A percentile compares a stretch with the other conserved stretches of the same genome.
phyloP scores from a whole-genome alignment of 2,329 filamentous ascomycete genomes.

The Microsporum canis region DNA sequence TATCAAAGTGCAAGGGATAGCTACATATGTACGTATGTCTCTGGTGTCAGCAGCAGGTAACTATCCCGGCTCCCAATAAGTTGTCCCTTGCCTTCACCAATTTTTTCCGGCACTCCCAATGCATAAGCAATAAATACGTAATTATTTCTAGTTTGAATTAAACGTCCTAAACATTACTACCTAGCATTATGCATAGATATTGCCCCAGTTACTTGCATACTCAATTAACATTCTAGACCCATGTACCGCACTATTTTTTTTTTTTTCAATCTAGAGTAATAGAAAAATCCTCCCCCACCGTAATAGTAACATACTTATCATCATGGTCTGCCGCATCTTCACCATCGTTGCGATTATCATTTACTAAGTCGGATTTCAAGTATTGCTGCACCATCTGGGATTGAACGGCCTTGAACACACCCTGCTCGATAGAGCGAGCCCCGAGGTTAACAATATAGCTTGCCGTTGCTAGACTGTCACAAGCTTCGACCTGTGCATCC shows the following conservation, averaged over 20 bases:
- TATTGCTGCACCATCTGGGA: constrained; percentile 8
- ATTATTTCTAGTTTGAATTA: background rate
- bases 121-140: background rate
- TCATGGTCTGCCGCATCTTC: background rate
- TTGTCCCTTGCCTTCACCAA: background rate
- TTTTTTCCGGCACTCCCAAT: background rate
- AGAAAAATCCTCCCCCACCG: background rate
- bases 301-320: background rate
- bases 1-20: background rate
- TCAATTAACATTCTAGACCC: background rate
- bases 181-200: background rate
- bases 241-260: background rate
- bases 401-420: constrained; percentile 7
- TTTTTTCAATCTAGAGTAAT: background rate
- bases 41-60: background rate
- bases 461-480: background rate
- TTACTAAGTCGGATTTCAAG: background rate
- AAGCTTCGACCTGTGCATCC: constrained; percentile 4
- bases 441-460: constrained; percentile 7
- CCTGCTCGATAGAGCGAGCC: constrained; percentile 10
- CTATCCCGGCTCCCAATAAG: background rate
- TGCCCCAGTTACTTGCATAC: background rate
- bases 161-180: background rate
- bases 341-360: background rate
- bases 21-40: background rate